A percentile compares a stretch with the other conserved stretches of the same genome.
These are phyloP conservation scores for Colletotrichum godetiae DNA, from an alignment of 2,329 filamentous ascomycete genomes.

Conservation along the genomic window DNA sequence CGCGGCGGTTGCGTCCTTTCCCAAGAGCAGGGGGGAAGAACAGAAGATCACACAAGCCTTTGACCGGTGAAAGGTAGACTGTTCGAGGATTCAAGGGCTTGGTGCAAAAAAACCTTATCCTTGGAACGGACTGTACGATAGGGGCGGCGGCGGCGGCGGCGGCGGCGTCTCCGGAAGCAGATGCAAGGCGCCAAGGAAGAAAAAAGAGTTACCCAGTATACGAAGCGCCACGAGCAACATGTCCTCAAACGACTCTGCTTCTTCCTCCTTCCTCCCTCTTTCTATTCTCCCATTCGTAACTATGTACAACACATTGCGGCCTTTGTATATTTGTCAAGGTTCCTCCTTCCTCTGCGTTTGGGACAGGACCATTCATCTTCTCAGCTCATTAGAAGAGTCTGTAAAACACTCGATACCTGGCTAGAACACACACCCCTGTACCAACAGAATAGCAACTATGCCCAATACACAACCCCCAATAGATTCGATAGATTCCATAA, in stretches of 20 bases:
- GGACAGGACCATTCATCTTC: neutral
- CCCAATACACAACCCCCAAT: neutral
- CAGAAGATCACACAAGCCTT: neutral
- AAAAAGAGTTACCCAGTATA: neutral
- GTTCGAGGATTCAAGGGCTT: neutral
- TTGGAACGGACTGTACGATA: neutral
- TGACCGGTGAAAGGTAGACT: neutral
- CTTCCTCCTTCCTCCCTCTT: neutral
- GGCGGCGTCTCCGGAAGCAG: conserved; percentile 11
- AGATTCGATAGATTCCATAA: neutral
- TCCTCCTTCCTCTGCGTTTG: neutral
- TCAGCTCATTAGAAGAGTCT: conserved; percentile 15
- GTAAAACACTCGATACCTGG: neutral
- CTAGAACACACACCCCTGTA: neutral
- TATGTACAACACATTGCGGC: neutral
- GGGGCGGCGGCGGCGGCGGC: neutral
- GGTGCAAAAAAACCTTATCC: neutral
- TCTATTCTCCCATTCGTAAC: neutral
- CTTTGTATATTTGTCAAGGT: conserved; percentile 12
- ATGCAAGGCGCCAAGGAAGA: neutral
- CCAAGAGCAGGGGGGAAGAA: neutral
- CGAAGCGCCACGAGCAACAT: neutral
- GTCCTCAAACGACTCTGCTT: neutral
- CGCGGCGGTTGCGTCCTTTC: neutral
- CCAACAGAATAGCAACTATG: neutral